A percentile compares a stretch with the other conserved stretches of the same genome.
phyloP scores from a whole-genome alignment of 495 filamentous ascomycete genomes.

The Oidiodendron maius region DNA sequence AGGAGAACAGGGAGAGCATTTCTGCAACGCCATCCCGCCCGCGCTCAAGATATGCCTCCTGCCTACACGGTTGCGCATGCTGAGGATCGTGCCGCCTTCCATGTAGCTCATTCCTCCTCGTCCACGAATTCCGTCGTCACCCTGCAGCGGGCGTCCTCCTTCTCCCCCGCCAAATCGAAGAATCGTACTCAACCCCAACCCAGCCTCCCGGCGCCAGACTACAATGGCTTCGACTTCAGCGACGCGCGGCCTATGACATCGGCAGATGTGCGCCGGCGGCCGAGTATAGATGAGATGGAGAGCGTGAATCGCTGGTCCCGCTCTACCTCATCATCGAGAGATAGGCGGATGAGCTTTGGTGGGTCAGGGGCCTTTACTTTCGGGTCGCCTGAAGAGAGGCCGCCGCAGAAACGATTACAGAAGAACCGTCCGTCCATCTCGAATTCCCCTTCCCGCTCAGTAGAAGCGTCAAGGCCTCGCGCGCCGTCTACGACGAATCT shows the following conservation, averaged over 20 bases:
- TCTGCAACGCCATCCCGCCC: neutral
- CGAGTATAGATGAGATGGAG: constrained; percentile 55
- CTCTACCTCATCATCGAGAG: constrained; percentile 65
- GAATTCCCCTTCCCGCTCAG: constrained; percentile 22
- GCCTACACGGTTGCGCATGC: neutral
- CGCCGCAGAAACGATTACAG: constrained; percentile 21
- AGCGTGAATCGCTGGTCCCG: constrained; percentile 82
- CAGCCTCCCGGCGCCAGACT: neutral
- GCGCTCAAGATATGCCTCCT: neutral
- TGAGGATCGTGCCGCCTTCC: neutral
- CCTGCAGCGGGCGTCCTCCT: neutral
- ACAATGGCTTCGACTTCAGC: neutral
- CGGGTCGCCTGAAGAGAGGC: constrained; percentile 24
- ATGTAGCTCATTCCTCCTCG: neutral
- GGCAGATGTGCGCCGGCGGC: constrained; percentile 20
- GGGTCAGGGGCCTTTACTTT: constrained; percentile 19
- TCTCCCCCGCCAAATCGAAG: neutral
- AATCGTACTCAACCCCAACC: neutral
- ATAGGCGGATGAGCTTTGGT: constrained; percentile 45
- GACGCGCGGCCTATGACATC: neutral
- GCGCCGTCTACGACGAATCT: constrained; percentile 6
- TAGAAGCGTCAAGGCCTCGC: constrained; percentile 19
- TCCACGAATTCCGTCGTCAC: neutral
- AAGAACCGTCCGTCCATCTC: constrained; percentile 26
- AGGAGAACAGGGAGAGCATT: no score